Evolutionary conservation across 305 asterid species (phyloP), one percentile per base, ranked within the genome.

Genomic region (Nicotiana rustica): DNA sequence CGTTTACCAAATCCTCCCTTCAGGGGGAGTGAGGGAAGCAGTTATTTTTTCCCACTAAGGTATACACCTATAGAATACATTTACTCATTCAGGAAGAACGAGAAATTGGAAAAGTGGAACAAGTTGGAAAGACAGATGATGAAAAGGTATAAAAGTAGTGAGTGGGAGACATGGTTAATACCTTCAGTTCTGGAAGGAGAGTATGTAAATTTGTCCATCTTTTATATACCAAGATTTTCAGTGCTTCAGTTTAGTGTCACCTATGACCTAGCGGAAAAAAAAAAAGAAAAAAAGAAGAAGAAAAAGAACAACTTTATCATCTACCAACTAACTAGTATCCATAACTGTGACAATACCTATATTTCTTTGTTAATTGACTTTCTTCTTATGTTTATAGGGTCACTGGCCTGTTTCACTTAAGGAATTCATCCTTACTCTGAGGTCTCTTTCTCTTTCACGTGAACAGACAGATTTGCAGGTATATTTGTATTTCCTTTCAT

Each of bases 321-420:
- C 13, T 73, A 12, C 79, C 64, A 75, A 6, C 14, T 52, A 21
- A 3, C 78, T 71, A 47, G 61, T 21, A 71, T 49, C 9, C 29
- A 52, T 29, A 9, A 29, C 81, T 47, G 33, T 21, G 25, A 44
- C 12, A 25, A 19, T 19, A 67, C 44, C 8, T 12, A 17, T 62
- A 10, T 35, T 49, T 70, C 14, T 47, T 75, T 31, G 56, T 60
- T 82, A 19, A 19, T 67, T 67, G 9, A 35, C 69, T 61, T 49
- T 29, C 36, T 21, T 78, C 66, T 60, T 52, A 67, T 83, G 78
- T 55, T 90, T 86, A 52, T 83, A 95, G 98, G 95, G 92, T 89
- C 86, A 92, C 84, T 95, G 98, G 99, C 99, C 98, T 77, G 88
- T 87, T 82, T 93, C 98, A 10, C 97, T 93, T 77, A 92, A 91